These are phyloP conservation scores for Floccularia luteovirens DNA, from an alignment of 768 basidiomycete genomes.

Conservation along the genomic window DNA sequence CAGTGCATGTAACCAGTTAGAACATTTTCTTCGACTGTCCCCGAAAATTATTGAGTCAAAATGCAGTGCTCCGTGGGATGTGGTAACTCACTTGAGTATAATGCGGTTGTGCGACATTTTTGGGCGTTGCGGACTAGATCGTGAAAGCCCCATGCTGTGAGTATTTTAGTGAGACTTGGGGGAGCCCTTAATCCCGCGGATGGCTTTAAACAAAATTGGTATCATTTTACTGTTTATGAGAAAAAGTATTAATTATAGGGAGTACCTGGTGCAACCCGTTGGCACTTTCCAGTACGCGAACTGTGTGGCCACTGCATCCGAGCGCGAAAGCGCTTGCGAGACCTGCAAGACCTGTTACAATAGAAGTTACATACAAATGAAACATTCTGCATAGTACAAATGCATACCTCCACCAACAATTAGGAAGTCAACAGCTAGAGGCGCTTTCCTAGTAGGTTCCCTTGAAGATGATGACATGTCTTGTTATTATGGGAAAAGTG, in stretches of 20 bases:
- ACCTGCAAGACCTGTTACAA: conserved; percentile 31
- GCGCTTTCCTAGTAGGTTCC: conserved; percentile 17
- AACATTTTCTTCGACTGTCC: conserved; percentile 35
- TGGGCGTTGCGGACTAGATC: conserved; percentile 26
- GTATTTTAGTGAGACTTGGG: conserved; percentile 43
- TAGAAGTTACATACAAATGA: background rate
- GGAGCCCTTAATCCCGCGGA: conserved; percentile 39
- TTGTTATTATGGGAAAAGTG: background rate
- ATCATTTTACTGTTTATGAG: background rate
- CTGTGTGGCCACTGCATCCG: conserved; percentile 40
- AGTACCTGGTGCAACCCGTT: conserved; percentile 23
- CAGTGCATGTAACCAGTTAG: conserved; percentile 35
- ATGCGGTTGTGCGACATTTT: conserved; percentile 23
- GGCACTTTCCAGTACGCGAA: conserved; percentile 37
- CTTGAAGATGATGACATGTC: no score
- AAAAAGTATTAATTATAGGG: conserved; percentile 2
- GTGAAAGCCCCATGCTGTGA: conserved; percentile 43
- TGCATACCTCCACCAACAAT: conserved; percentile 38
- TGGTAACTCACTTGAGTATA: conserved; percentile 22
- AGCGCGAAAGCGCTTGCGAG: conserved; percentile 42
- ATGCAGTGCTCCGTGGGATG: conserved; percentile 3
- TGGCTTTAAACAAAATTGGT: conserved; percentile 11
- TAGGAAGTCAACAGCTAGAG: conserved; percentile 29
- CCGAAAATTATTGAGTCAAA: background rate
- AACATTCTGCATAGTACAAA: background rate